Evolutionary conservation across 2,329 filamentous ascomycete genomes (phyloP), one percentile per base, ranked within the genome.

Genomic region (Cryphonectria radicalis): DNA sequence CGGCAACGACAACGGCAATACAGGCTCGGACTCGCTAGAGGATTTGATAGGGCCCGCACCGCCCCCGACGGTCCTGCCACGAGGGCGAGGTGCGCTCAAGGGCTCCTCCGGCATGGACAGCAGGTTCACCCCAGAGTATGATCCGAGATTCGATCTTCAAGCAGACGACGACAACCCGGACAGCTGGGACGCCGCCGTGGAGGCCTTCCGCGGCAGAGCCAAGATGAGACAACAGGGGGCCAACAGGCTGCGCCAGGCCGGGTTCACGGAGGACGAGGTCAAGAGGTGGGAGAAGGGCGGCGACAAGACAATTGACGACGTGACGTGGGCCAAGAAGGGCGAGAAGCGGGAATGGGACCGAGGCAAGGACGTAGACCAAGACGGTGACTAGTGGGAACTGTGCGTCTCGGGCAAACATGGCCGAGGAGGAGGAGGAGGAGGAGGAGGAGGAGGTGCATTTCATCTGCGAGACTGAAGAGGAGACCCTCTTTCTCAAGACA

Each of bases 141-240:
- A 89, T 72, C 86, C 87, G 0, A 85, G 80, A 8, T 78, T 82
- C n/a, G 89, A 93, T 75, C 80, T 91, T 4, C 82, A 85, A 55
- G 81, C 84, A 64, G 85, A 86, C 73, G 81, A 82, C 2, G 83
- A 81, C 3, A 80, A 80, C 32, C 86, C 85, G 40, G 90, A 91
- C 73, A 89, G 93, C 72, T 97, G 94, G 94, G 92, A 93, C 62
- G 89, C 93, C 76, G 90, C 92, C 0, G 84, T 96, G 0, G 94
- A 97, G 80, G 90, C 91, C 5, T 85, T 93, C 70, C 88, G 92
- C 55, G 94, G 97, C 78, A 89, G 93, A n/a, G 89, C 93, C 75
- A 91, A 90, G 74, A 94, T 92, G 89, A 90, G 89, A 76, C 86
- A 90, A 74, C 89, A 91, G 75, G 93, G 94, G 42, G 92, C 92